phyloP scores from a whole-genome alignment of 129 eudicot species.

The Lactuca saligna region DNA sequence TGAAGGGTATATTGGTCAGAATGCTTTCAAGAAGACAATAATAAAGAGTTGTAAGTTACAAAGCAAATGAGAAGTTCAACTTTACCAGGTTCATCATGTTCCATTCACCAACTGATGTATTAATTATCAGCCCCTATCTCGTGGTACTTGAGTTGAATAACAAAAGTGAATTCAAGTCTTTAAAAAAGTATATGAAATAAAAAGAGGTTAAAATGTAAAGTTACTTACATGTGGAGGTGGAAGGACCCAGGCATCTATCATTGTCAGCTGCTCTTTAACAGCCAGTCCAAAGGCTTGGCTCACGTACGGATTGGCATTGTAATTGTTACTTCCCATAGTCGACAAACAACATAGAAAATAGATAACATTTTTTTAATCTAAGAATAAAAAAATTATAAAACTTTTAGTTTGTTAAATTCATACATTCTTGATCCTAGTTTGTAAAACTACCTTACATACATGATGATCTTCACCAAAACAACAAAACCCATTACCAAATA shows the following conservation, averaged over 20 bases:
- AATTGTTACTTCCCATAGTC: conserved; percentile 48
- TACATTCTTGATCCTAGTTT: conserved; percentile 38
- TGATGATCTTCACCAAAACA: too few species aligned
- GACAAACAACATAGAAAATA: conserved; percentile 17
- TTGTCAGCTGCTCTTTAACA: conserved; percentile 37
- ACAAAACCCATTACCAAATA: too few species aligned
- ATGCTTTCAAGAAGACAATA: background rate
- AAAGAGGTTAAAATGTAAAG: background rate
- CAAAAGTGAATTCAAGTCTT: background rate
- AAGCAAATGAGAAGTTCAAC: background rate
- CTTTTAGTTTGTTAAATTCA: background rate
- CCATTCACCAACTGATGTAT: conserved; percentile 78
- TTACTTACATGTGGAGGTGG: conserved; percentile 60
- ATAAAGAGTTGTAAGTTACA: background rate
- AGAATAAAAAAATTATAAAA: background rate
- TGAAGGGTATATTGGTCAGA: too few species aligned
- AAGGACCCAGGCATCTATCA: conserved; percentile 73
- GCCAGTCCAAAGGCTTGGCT: conserved; percentile 68
- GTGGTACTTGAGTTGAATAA: conserved; percentile 60
- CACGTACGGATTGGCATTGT: conserved; percentile 37
- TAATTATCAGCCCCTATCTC: conserved; percentile 44
- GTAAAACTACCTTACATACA: too few species aligned
- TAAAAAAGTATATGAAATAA: background rate
- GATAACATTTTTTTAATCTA: background rate
- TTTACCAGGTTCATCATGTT: conserved; percentile 81